Conservation (phyloP, 805 yeast genomes). For the Wickerhamiella shivajii region DNA sequence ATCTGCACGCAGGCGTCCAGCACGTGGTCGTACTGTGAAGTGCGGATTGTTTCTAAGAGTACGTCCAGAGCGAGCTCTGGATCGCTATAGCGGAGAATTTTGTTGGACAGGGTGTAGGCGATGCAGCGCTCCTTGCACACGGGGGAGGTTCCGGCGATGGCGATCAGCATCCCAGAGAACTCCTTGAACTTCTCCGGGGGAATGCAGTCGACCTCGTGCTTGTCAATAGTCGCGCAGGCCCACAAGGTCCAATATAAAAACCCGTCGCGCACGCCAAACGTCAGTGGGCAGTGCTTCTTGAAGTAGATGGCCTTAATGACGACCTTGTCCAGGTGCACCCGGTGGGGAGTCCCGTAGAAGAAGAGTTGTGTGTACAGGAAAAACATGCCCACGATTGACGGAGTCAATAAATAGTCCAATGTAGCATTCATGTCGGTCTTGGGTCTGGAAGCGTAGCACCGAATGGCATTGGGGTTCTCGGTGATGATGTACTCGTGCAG, state of each 20-base stretch:
- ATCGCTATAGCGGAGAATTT: slow-evolving; percentile 42
- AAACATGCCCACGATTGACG: slow-evolving; percentile 23
- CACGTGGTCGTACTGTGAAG: slow-evolving; percentile 51
- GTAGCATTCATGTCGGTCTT: slow-evolving; percentile 25
- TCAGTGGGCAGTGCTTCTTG: slow-evolving; percentile 1
- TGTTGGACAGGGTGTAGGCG: slow-evolving; percentile 47
- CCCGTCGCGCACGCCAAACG: slow-evolving; percentile 25
- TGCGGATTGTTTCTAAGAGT: slow-evolving; percentile 44
- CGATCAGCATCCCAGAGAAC: slow-evolving; percentile 31
- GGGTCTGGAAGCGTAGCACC: slow-evolving; percentile 6
- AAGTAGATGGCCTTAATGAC: slow-evolving; percentile 1
- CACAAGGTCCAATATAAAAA: slow-evolving; percentile 25
- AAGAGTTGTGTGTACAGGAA: slow-evolving; percentile 23
- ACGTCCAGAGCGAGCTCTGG: slow-evolving; percentile 46
- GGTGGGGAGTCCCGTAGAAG: slow-evolving; percentile 16
- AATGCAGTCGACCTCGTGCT: slow-evolving; percentile 21
- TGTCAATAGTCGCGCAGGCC: slow-evolving; percentile 16
- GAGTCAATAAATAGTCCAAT: slow-evolving; percentile 11
- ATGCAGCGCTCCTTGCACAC: slow-evolving; percentile 22
- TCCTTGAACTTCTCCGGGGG: slow-evolving; percentile 23
- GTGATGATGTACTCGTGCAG: slow-evolving; percentile 12
- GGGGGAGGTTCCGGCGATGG: slow-evolving; percentile 25
- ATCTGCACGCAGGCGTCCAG: slow-evolving; percentile 50
- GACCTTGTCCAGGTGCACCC: not conserved
- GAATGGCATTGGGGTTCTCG: slow-evolving; percentile 11